phyloP scores from a whole-genome alignment of 2,329 filamentous ascomycete species.

The Neoascochyta sp. region DNA sequence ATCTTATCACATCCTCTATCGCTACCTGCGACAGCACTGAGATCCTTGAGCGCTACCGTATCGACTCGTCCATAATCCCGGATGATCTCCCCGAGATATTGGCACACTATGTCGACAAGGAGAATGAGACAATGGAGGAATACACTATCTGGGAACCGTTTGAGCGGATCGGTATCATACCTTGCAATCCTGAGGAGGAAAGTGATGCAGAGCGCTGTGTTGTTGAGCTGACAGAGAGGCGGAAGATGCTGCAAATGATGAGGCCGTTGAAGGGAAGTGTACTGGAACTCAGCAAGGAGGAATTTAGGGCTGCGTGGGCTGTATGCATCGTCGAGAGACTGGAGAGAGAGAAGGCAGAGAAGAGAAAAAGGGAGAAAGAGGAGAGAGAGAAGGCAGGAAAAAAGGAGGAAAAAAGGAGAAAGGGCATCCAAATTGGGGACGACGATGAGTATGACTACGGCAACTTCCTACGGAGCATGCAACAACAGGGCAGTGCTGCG shows the following conservation, averaged over 20 bases:
- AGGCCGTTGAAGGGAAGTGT: conserved; percentile 6
- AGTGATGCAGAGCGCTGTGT: background rate
- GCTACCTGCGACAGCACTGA: too few species aligned
- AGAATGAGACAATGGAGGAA: background rate
- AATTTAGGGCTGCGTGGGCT: conserved; percentile 13
- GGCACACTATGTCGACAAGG: background rate
- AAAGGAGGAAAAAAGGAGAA: too few species aligned
- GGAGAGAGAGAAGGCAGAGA: conserved; percentile 1
- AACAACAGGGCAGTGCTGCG: conserved; percentile 2
- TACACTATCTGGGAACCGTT: background rate
- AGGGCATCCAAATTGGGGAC: too few species aligned
- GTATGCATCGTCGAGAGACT: conserved; percentile 11
- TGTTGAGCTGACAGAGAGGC: conserved; percentile 4
- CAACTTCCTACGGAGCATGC: conserved; percentile 15
- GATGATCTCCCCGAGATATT: background rate
- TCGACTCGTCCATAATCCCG: too few species aligned
- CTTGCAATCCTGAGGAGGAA: too few species aligned
- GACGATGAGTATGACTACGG: conserved; percentile 13
- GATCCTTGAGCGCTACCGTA: too few species aligned
- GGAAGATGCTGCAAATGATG: conserved; percentile 9
- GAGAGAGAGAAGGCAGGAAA: conserved; percentile 2
- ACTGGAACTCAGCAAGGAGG: conserved; percentile 1
- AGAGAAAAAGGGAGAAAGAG: conserved; percentile 1
- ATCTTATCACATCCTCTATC: too few species aligned
- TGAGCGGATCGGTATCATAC: too few species aligned